Percentiles rank a stretch among this genome's conserved stretches.
Evolutionary conservation across 768 basidiomycete genomes (phyloP).

Genomic region (Kwoniella sp.): DNA sequence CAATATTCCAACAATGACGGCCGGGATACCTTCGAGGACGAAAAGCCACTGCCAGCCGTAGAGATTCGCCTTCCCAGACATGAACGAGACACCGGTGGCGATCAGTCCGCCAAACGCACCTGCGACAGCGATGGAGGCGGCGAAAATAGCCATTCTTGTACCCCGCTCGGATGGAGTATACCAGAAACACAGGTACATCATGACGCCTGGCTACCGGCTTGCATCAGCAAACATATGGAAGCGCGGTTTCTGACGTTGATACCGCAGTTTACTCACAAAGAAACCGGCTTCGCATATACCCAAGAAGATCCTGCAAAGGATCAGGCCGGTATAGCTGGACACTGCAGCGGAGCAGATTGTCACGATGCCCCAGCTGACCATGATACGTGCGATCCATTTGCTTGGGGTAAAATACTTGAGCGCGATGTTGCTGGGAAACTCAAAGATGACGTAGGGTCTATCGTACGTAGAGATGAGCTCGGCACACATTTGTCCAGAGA

Average conservation of each 20-base stretch:
- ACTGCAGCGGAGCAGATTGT: constrained; percentile 47
- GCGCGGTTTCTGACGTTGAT: too few species aligned
- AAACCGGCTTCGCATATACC: constrained; percentile 52
- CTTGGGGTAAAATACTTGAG: constrained; percentile 35
- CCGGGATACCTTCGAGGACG: constrained; percentile 37
- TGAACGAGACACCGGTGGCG: constrained; percentile 74
- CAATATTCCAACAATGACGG: constrained; percentile 30
- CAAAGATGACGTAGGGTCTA: constrained; percentile 43
- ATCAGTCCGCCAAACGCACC: constrained; percentile 72
- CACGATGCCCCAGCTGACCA: constrained; percentile 43
- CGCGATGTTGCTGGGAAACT: constrained; percentile 40
- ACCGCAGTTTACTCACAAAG: constrained; percentile 39
- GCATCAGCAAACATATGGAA: too few species aligned
- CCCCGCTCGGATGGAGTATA: constrained; percentile 46
- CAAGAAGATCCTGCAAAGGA: constrained; percentile 52
- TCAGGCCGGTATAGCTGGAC: constrained; percentile 40
- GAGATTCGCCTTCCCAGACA: constrained; percentile 46
- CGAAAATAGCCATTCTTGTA: constrained; percentile 41
- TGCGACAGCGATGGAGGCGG: constrained; percentile 31
- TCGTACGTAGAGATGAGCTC: background rate
- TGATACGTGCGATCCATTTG: constrained; percentile 41
- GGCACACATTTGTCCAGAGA: background rate
- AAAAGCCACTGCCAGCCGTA: constrained; percentile 44
- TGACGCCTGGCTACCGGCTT: constrained; percentile 40
- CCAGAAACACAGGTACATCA: constrained; percentile 43